A percentile compares a stretch with the other conserved stretches of the same genome.
These are phyloP conservation scores for Picea glauca DNA, from an alignment of 75 land plant genomes.

Conservation along the genomic window DNA sequence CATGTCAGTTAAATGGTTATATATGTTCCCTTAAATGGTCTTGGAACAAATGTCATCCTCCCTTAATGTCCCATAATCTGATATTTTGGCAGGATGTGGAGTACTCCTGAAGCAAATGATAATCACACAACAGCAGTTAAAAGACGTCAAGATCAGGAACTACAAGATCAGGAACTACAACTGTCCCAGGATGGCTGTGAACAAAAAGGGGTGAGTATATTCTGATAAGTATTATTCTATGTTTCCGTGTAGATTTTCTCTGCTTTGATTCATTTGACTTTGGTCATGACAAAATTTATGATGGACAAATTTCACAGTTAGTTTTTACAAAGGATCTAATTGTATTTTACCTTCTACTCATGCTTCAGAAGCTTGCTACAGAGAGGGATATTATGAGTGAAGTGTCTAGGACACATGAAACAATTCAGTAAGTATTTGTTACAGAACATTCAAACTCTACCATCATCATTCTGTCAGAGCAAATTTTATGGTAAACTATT, in stretches of 20 bases:
- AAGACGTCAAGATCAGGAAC: conserved; percentile 7
- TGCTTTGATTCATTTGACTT: too few species aligned
- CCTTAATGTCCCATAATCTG: neutral
- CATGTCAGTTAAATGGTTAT: neutral
- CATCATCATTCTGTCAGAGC: neutral
- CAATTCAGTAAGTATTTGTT: conserved; percentile 11
- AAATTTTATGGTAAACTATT: neutral
- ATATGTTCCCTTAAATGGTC: neutral
- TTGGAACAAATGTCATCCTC: neutral
- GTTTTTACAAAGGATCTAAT: neutral
- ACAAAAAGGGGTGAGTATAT: conserved; percentile 2
- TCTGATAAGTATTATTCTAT: too few species aligned
- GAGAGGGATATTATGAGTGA: conserved; percentile 8
- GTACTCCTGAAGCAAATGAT: conserved; percentile 1
- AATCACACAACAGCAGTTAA: neutral
- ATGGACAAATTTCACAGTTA: too few species aligned
- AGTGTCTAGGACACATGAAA: conserved; percentile 5
- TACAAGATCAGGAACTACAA: conserved; percentile 12
- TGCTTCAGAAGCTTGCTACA: conserved; percentile 9
- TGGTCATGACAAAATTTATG: too few species aligned
- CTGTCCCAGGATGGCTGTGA: conserved; percentile 10
- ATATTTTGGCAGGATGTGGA: conserved; percentile 14
- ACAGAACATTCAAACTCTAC: neutral
- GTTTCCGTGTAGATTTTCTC: too few species aligned
- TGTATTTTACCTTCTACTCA: neutral